These are phyloP conservation scores for Talaromyces rugulosus DNA, from an alignment of 2,329 filamentous ascomycete species.

Conservation along the genomic window DNA sequence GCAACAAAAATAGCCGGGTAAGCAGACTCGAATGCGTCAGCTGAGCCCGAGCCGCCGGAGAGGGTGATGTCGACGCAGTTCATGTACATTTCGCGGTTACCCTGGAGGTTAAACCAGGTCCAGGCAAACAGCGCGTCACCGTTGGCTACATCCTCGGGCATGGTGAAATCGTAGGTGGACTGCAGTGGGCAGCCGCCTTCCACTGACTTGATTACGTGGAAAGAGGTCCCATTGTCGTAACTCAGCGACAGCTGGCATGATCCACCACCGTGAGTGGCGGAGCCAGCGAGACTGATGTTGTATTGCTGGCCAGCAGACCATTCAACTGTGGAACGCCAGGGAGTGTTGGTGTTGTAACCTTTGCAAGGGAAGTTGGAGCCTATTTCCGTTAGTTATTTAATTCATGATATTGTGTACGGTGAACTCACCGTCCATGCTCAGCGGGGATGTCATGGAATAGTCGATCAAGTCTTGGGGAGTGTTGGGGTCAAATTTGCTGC, in stretches of 20 bases:
- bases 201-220: conserved; percentile 63
- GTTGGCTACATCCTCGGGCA: conserved; percentile 60
- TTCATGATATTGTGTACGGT: neutral
- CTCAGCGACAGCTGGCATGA: conserved; percentile 73
- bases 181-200: conserved; percentile 52
- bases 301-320: conserved; percentile 61
- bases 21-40: conserved; percentile 4
- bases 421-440: conserved; percentile 30
- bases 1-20: conserved; percentile 10
- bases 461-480: conserved; percentile 49
- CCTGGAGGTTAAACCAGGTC: conserved; percentile 72
- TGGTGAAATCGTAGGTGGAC: conserved; percentile 59
- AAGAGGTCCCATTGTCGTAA: conserved; percentile 66
- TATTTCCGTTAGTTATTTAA: conserved; percentile 7
- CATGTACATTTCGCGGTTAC: conserved; percentile 84
- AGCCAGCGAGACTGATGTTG: conserved; percentile 61
- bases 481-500: conserved; percentile 47
- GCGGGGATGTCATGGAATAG: conserved; percentile 67
- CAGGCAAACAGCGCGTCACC: conserved; percentile 65
- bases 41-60: conserved; percentile 19
- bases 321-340: conserved; percentile 50
- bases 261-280: conserved; percentile 63
- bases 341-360: conserved; percentile 54
- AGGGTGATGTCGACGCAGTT: conserved; percentile 72
- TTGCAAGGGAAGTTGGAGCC: conserved; percentile 75